Base-by-base conservation (phyloP, 2,329 filamentous ascomycete genomes). In the Aspergillus thermomutatus region DNA sequence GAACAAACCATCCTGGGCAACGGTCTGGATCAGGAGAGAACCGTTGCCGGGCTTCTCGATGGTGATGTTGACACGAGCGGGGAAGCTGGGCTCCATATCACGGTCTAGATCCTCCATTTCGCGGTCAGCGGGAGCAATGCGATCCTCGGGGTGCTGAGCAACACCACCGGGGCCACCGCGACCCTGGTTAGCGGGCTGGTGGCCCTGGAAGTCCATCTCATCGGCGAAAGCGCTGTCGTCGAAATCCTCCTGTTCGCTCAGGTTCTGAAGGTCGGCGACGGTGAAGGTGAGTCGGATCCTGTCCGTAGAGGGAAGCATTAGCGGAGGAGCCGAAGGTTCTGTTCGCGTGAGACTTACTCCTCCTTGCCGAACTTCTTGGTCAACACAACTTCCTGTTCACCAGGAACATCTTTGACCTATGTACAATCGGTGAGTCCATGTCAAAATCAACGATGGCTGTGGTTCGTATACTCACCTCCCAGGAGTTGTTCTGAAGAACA, bases 31-130 rank as follows among this genome's bases (percentile, higher is more conserved):
- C 76, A 89, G 87, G 62, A 99, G 83, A 27, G 91, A 91, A 59
- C 93, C 92, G 71, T 90, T 89, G 77, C 84, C 85, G 58, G 89
- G 82, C 82, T 96, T 95, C 82, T 96, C 91, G 57, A 99, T 83
- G 50, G 92, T 87, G 68, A 99, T 87, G 77, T 89, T 91, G 61
- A 97, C 82, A 65, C 88, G 88, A 67, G 89, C 90, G 55, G 92
- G 91, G 72, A 93, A 91, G 58, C 85, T 82, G 41, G 83, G 76
- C 57, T 77, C 68, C 11, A 75, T 75, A 17, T 79, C 76, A 23
- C 77, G 78, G 17, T 83, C 79, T 37, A 82, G 82, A 46, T 80
- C 82, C 59, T 89, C 87, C 31, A 76, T 75, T 55, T 82, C 82
- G 59, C 81, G 76, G 66, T 87, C 84, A 53, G 82, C 80, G 26